phyloP scores from a whole-genome alignment of 2,329 filamentous ascomycete species.

The Colletotrichum sp. region DNA sequence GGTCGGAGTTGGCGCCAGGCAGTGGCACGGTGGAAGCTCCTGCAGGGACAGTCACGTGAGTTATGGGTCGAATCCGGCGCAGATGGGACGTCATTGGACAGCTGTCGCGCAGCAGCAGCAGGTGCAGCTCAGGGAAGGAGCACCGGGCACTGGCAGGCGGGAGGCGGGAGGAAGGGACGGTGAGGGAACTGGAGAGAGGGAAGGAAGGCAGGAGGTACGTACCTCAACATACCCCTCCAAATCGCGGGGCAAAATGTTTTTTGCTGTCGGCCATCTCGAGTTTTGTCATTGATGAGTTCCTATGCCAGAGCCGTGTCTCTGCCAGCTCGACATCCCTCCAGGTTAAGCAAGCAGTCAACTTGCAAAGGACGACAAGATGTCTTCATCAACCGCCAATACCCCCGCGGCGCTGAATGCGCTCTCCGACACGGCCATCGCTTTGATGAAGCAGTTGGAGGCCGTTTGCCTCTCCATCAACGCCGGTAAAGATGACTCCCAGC shows the following conservation, averaged over 20 bases:
- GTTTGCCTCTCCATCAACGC: slow-evolving; percentile 44
- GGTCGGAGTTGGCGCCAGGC: background rate
- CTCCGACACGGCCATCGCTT: slow-evolving; percentile 37
- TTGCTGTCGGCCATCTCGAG: background rate
- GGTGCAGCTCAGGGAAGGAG: background rate
- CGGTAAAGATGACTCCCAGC: slow-evolving; percentile 19
- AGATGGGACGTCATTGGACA: background rate
- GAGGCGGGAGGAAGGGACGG: background rate
- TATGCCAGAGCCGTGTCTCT: background rate
- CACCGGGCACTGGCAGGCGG: background rate
- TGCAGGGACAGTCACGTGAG: slow-evolving; percentile 18
- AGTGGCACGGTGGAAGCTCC: background rate
- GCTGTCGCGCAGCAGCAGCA: background rate
- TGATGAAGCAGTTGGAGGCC: slow-evolving; percentile 47
- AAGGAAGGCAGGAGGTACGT: background rate
- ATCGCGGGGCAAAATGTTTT: slow-evolving; percentile 23
- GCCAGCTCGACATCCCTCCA: background rate
- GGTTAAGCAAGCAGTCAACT: background rate
- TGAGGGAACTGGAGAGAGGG: background rate
- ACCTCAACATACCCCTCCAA: slow-evolving; percentile 22
- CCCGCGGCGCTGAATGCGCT: slow-evolving; percentile 42
- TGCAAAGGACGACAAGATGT: background rate
- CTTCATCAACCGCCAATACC: slow-evolving; percentile 22
- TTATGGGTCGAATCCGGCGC: fast-evolving
- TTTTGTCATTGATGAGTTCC: background rate